A percentile compares a stretch with the other conserved stretches of the same genome.
phyloP scores from a whole-genome alignment of 176 grass and related monocot genomes.

The Triticum turgidum region DNA sequence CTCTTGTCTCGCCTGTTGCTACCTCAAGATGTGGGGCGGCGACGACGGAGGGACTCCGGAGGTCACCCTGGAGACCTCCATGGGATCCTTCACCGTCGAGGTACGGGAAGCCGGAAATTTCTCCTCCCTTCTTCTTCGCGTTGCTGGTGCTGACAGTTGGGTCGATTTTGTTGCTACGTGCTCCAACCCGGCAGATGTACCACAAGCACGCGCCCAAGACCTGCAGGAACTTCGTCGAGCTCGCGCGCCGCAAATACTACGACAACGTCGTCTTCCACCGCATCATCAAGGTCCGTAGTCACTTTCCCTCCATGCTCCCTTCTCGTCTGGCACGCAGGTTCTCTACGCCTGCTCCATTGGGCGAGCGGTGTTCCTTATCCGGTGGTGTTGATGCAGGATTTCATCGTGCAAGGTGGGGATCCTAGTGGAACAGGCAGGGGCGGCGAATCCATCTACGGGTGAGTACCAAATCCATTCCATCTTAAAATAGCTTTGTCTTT shows the following conservation, averaged over 20 bases:
- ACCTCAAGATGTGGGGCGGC: conserved; percentile 53
- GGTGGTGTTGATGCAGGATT: conserved; percentile 56
- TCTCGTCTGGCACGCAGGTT: neutral
- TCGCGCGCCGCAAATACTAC: conserved; percentile 76
- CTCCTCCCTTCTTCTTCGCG: neutral
- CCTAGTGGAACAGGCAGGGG: conserved; percentile 94
- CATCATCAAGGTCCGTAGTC: conserved; percentile 76
- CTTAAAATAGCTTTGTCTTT: neutral
- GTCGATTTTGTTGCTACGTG: neutral
- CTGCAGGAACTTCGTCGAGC: conserved; percentile 93
- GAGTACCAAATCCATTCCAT: conserved; percentile 26
- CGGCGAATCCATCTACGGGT: conserved; percentile 98
- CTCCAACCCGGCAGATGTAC: conserved; percentile 62
- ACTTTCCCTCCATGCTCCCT: neutral
- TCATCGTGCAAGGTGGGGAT: conserved; percentile 98
- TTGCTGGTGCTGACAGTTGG: conserved; percentile 12
- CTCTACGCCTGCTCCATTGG: neutral
- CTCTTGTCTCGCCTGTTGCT: neutral
- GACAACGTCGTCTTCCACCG: conserved; percentile 91
- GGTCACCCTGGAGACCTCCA: conserved; percentile 89
- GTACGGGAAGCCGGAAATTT: conserved; percentile 26
- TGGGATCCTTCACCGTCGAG: conserved; percentile 83
- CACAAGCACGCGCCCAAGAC: conserved; percentile 96
- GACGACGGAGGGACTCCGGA: conserved; percentile 65
- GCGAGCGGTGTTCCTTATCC: neutral